Evolutionary conservation across 2,329 filamentous ascomycete species (phyloP), one percentile per base, ranked within the genome.

Genomic region (Clonostachys rhizophaga): DNA sequence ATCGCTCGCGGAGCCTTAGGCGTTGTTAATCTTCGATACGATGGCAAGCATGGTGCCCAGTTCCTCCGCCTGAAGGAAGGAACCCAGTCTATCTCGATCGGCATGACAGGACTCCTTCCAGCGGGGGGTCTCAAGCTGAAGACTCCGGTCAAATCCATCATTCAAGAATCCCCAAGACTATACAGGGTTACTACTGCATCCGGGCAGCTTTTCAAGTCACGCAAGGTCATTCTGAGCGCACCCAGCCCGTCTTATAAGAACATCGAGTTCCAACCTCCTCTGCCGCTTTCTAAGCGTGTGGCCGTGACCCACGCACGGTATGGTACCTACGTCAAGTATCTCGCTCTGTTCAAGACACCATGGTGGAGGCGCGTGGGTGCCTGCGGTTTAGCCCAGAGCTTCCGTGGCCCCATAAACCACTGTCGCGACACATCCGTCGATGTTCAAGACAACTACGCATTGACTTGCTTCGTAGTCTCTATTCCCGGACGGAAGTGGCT

Each of bases 191-290:
- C 43, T 9, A 58, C 58, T 0, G 57, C 52, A 0, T 53, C 49
- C 2, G 56, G 55, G 9, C 55, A 52, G 17, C 47, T 56, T 0
- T 59, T 67, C 18, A 49, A 60, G 4, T 67, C 63, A 3, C 34
- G 35, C 18, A 72, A 71, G 41, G 61, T 68, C 24, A 69, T 81
- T 43, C 50, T 78, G 4, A 74, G 76, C 2, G 58, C 81, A 6
- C 71, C 77, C 0, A 74, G 69, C 6, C 68, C 76, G 7, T 58
- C 78, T 40, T 69, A 73, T 46, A 62, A 64, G 10, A 63, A 68
- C 8, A 67, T 81, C 20, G 59, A 57, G 5, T 76, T 80, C 55
- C 55, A 62, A 0, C 78, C 78, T 1, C 53, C 67, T 1, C 60
- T 78, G 1, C 68, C 74, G 0, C 34, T 51, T 0, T 55, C 59